Base-by-base conservation (phyloP, 1,284 basidiomycete species). In the Leccinum pachyderme region DNA sequence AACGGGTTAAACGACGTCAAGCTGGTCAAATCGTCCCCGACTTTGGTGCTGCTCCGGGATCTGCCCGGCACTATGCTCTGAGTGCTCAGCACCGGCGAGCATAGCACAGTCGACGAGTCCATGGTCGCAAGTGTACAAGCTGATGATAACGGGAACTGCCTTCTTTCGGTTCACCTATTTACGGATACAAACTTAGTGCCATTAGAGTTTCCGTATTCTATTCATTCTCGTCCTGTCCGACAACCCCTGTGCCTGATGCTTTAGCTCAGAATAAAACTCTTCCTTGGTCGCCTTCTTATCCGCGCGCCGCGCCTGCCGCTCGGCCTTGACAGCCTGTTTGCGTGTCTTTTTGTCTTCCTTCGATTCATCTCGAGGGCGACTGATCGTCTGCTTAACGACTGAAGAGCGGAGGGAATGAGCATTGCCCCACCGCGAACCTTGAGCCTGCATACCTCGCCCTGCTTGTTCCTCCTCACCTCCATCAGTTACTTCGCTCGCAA, bases 291-390 rank as follows among this genome's bases (percentile, higher is more conserved):
- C 73, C 70, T 93, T 96, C 76, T 96, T 98, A 68, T 93, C 89
- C 12, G 72, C 77, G 45, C 94, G 80, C 41, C 95, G 83, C 35
- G 76, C 73, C 61, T 89, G 87, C 57, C 90, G 82, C 61, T 93
- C 89, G 7, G 80, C 81, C 72, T 98, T 99, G 35, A 94, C 84
- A 1, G 86, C 87, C n/a, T 83, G 79, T 72, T 99, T 99, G 22
- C 97, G 83, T 0, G 85, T 83, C 65, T 87, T 93, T 72, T 93
- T 93, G 46, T 92, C 93, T 62, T 95, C 94, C 54, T 84, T 83
- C 3, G 85, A 81, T 73, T 99, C 97, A 59, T 86, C 79, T 59
- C 87, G 87, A 0, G 85, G 76, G 25, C 95, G 81, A n/a, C 82
- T 73, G 51, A 92, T 71, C 1, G 87, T 84, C 55, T 75, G 72